A percentile compares a stretch with the other conserved stretches of the same genome.
phyloP scores from a whole-genome alignment of 352 stramenopile species.

The Globisporangium cylindrosporum region DNA sequence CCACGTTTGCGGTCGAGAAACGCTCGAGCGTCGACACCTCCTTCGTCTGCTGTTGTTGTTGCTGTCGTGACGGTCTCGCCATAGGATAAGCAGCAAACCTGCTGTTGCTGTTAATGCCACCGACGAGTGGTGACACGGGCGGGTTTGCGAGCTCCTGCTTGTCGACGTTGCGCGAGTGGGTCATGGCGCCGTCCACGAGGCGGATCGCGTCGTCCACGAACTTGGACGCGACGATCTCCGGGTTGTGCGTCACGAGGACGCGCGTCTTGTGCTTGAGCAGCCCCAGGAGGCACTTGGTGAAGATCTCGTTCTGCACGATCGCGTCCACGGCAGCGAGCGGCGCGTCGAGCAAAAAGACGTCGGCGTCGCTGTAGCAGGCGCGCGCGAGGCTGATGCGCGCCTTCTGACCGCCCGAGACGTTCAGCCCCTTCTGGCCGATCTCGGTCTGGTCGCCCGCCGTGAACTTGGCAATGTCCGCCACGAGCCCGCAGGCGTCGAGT shows the following conservation, averaged over 20 bases:
- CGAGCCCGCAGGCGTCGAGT: conserved; percentile 76
- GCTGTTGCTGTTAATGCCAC: conserved; percentile 11
- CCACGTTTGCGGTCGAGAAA: conserved; percentile 24
- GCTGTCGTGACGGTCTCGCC: conserved; percentile 1
- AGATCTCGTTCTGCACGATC: conserved; percentile 80
- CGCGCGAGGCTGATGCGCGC: conserved; percentile 76
- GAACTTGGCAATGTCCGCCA: conserved; percentile 75
- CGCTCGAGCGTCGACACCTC: conserved; percentile 20
- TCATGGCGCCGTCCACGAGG: conserved; percentile 44
- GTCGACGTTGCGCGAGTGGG: conserved; percentile 46
- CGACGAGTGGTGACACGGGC: conserved; percentile 36
- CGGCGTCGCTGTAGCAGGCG: conserved; percentile 82
- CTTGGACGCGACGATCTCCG: conserved; percentile 62
- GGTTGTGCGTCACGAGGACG: conserved; percentile 65
- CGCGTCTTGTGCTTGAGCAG: conserved; percentile 66
- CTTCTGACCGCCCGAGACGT: conserved; percentile 62
- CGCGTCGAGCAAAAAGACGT: conserved; percentile 70
- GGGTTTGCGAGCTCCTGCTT: conserved; percentile 27
- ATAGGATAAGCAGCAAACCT: conserved; percentile 5
- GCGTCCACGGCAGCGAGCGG: conserved; percentile 47
- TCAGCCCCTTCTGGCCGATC: conserved; percentile 67
- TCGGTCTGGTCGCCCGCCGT: conserved; percentile 81
- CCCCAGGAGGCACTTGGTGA: conserved; percentile 70
- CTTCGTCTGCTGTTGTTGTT: conserved; percentile 2
- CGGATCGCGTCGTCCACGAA: conserved; percentile 57